Base-by-base conservation (phyloP, 2,329 filamentous ascomycete genomes). In the Didymella glomerata region DNA sequence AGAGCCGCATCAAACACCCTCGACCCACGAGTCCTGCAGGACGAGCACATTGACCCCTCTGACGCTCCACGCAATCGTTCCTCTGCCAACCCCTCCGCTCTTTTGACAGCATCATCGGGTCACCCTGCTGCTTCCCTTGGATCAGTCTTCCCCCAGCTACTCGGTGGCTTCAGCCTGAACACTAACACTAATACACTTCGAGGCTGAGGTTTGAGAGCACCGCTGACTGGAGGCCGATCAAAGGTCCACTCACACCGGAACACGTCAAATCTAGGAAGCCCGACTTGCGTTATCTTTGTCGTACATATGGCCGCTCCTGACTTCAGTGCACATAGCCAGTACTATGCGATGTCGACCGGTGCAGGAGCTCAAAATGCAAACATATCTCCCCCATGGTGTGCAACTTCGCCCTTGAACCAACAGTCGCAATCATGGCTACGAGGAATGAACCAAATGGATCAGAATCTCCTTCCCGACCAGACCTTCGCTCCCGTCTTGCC, bases 241-340 rank as follows among this genome's bases (percentile, higher is more conserved):
- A 40, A 44, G 34, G 27, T 36, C 45, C 49, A 58, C 45, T 46
- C 49, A 54, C 40, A 40, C 18, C 54, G 42, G 48, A 42, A 42
- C 48, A 56, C 36, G 20, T 45, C 52, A 46, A 47, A 32, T 16
- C 42, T 28, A 48, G 25, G 48, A 47, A 3, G 32, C 27, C 34
- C 16, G 22, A 25, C 28, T 22, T 38, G 25, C 38, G 27, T 18
- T 41, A 18, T 24, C 16, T 10, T 13, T 46, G 22, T 18, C 59
- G 38, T 48, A 51, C 54, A 36, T 36, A 75, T 75, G 73, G 70
- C 72, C 32, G 71, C 72, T n/a, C 54, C 66, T 27, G 63, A 70
- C 54, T 67, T 60, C 53, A 60, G 57, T 57, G n/a, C 60, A 16
- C 54, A 64, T 53, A 44, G 55, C 40, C 69, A 65, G 61, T 49